Percentiles rank a stretch among this genome's conserved stretches.
phyloP scores from a whole-genome alignment of 108 stramenopile species.

The Halocafeteria seosinensis region DNA sequence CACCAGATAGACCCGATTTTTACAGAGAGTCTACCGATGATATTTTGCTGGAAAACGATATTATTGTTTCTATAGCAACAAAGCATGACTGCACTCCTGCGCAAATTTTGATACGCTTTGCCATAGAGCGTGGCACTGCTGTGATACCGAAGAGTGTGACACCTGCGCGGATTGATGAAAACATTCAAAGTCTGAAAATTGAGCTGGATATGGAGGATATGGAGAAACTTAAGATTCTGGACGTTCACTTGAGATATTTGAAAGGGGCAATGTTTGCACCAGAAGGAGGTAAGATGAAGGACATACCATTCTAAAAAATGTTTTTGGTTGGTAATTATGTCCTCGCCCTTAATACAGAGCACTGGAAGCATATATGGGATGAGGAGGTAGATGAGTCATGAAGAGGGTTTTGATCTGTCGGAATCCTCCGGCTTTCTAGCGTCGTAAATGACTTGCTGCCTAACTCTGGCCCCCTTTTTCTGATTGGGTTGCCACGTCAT shows the following conservation, averaged over 20 bases:
- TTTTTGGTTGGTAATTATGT: too few species aligned
- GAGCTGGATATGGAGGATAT: constrained; percentile 50
- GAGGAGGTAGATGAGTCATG: too few species aligned
- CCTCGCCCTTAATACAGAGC: too few species aligned
- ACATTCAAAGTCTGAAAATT: constrained; percentile 69
- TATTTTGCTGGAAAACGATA: constrained; percentile 18
- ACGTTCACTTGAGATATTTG: constrained; percentile 46
- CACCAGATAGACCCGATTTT: constrained; percentile 5
- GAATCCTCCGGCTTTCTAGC: too few species aligned
- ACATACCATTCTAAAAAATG: background rate
- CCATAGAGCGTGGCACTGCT: constrained; percentile 64
- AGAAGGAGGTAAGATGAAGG: background rate
- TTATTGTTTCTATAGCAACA: constrained; percentile 39
- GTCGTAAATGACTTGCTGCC: too few species aligned
- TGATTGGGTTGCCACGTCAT: too few species aligned
- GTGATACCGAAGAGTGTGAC: constrained; percentile 67
- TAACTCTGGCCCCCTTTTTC: too few species aligned
- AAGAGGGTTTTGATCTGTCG: too few species aligned
- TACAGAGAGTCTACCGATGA: constrained; percentile 28
- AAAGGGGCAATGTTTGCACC: background rate
- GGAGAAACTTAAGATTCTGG: constrained; percentile 30
- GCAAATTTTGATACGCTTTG: constrained; percentile 74
- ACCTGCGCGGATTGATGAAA: constrained; percentile 63
- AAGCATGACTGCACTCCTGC: constrained; percentile 46
- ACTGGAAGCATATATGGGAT: too few species aligned